Base-by-base conservation (phyloP, 768 basidiomycete species). In the Pleurotus salmoneostramineus region DNA sequence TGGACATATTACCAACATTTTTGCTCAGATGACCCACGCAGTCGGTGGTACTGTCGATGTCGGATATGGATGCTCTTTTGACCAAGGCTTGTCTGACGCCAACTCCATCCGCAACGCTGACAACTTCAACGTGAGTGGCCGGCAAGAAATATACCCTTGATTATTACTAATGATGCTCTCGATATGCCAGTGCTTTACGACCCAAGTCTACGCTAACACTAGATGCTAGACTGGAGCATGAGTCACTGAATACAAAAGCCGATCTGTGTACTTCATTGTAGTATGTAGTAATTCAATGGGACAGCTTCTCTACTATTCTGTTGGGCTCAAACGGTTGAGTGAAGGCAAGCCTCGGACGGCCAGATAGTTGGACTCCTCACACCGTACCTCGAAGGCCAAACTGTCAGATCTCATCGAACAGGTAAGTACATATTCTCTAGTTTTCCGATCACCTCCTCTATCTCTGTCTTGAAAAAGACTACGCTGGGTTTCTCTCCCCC, bases 191-290 rank as follows among this genome's bases (percentile, higher is more conserved):
- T 78, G 77, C 72, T 78, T 77, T 69, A 65, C 74, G 50, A 77
- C 77, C 45, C 77, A 78, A 58, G 72, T 79, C 42, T 78, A 77
- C 63, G 64, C 63, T 46, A 75, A 71, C 67, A 76, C 75, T 36
- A 60, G 61, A 58, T 76, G 75, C 66, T 76, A 66, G 68, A 63
- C 10, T n/a, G 6, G 11, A 45, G 44, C 11, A 17, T 45, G 44
- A 11, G 40, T 42, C n/a, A 42, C 10, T 42, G n/a, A 42, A 42
- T 42, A 42, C n/a, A 42, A n/a, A 42, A 27, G 21, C 21, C 21
- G 21, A 27, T 27, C 21, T 27, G 21, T 27, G 21, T 27, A 27
- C 21, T 27, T 27, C 21, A 27, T 27, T 27, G 21, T 27, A 27
- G 21, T 27, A 27, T 27, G 21, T 27, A 27, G 21, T 27, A 27